Evolutionary conservation across 164 flowering plant species (phyloP), one percentile per base, ranked within the genome.

Genomic region (Brasenia schreberi): DNA sequence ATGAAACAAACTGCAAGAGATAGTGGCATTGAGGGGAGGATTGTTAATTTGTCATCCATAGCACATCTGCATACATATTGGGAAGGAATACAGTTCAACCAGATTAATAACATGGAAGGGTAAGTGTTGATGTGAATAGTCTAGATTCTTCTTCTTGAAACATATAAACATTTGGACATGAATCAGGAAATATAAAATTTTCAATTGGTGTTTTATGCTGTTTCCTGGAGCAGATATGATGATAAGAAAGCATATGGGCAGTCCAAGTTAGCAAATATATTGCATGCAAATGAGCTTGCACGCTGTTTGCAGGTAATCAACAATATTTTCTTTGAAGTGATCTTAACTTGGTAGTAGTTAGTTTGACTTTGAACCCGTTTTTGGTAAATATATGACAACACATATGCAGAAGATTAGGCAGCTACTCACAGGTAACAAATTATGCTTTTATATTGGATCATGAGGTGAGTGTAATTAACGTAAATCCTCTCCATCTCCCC

Each of bases 181-280:
- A 1, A 49, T 49, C 56, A 49, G 56, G 16, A 9, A 6, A 49
- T 49, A 14, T 4, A 6, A 59, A 23, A 12, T 10, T 11, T 65
- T 12, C 33, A 43, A 43, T 19, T 67, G 60, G 23, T 5, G 17
- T 64, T 64, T 7, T 33, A 6, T 63, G 18, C n/a, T 27, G 58
- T n/a, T 63, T 68, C 6, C 27, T 59, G 42, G 19, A 43, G 62
- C 84, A 95, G 99, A 65, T 95, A 95, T 64, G 76, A 79, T 27
- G 94, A 89, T 74, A 95, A 90, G 69, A 84, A 65, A 77, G 97
- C 99, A 0, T 95, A 95, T 69, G 99, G 97, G 19, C 99, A 95
- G 70, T 95, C 99, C 62, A 95, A 95, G 68, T 70, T 95, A 59
- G 94, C 97, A 62, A 95, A 89, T 75, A 72, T 95, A 68, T 76